Base-by-base conservation (phyloP, 164 flowering plant species). In the Chimonanthus praecox region DNA sequence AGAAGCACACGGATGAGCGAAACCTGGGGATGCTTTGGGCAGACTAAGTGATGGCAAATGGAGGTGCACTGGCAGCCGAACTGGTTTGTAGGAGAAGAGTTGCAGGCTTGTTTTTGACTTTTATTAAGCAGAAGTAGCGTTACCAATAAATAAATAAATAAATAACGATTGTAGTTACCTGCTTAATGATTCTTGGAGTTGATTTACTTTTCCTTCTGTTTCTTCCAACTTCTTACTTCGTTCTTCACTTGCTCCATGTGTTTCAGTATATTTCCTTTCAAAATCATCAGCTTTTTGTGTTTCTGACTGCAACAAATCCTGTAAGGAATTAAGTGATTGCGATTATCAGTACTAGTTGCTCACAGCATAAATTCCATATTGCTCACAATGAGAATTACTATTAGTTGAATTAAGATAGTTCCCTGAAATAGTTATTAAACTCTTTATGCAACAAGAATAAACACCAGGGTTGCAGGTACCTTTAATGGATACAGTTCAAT, bases 131-230 rank as follows among this genome's bases (percentile, higher is more conserved):
- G 33, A 33, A 33, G 33, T 33, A 33, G 33, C 33, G 33, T 33
- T 33, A 33, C 33, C 11, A 54, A 9, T 13, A 16, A 54, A 54
- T 5, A 54, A 54, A 54, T 9, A 10, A 16, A 54, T n/a, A 10
- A 10, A 54, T 54, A 6, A 16, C 33, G 33, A 18, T n/a, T 64
- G 54, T 71, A 50, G 77, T 47, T 83, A 90, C 95, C 91, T 87
- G 82, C 82, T 83, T 78, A 90, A 73, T 67, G 88, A 88, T 65
- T 87, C 97, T 78, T 89, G 94, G 71, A 92, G 90, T 63, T 88
- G 89, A 69, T 78, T 80, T 60, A 84, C 91, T 83, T 82, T 91
- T 73, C 75, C 85, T 79, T 90, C 98, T 72, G 92, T 80, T 81
- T 87, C 92, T 82, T 85, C 89, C 78, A 92, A 80, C 74, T 85